Conservation (phyloP, 768 basidiomycete species). For the Rhodocollybia butyracea region DNA sequence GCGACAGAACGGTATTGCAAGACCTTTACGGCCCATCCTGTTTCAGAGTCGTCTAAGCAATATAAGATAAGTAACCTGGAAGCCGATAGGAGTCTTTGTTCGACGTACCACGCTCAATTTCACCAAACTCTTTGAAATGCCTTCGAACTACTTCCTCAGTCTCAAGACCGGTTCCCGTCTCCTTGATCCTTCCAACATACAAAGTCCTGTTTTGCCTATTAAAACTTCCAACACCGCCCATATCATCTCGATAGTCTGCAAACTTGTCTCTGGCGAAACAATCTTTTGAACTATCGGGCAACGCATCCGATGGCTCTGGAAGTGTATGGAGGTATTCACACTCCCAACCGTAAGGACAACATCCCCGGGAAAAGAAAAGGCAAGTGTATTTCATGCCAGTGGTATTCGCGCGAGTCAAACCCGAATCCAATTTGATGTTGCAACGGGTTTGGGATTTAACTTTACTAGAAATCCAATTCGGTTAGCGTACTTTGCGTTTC, state of each 20-base stretch:
- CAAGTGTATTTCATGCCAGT: slow-evolving; percentile 92
- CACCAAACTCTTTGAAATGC: slow-evolving; percentile 96
- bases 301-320: slow-evolving; percentile 61
- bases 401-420: slow-evolving; percentile 92
- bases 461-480: slow-evolving; percentile 55
- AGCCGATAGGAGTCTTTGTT: background rate
- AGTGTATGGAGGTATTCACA: slow-evolving; percentile 94
- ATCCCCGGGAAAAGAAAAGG: slow-evolving; percentile 93
- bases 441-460: slow-evolving; percentile 92
- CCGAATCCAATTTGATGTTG: slow-evolving; percentile 82
- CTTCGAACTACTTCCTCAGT: slow-evolving; percentile 87
- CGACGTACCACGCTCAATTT: slow-evolving; percentile 82
- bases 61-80: background rate
- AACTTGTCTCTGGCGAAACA: slow-evolving; percentile 98
- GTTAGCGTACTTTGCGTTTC: background rate
- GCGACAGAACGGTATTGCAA: slow-evolving; percentile 94
- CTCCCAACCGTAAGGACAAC: slow-evolving; percentile 98
- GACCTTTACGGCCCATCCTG: slow-evolving; percentile 64
- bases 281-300: slow-evolving; percentile 93
- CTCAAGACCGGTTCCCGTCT: slow-evolving; percentile 83
- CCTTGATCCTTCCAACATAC: slow-evolving; percentile 92
- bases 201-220: slow-evolving; percentile 91
- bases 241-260: slow-evolving; percentile 95
- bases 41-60: slow-evolving; percentile 22
- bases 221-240: slow-evolving; percentile 99